A percentile compares a stretch with the other conserved stretches of the same genome.
Evolutionary conservation across 805 yeast species (phyloP).

Genomic region (Yarrowia sp.): DNA sequence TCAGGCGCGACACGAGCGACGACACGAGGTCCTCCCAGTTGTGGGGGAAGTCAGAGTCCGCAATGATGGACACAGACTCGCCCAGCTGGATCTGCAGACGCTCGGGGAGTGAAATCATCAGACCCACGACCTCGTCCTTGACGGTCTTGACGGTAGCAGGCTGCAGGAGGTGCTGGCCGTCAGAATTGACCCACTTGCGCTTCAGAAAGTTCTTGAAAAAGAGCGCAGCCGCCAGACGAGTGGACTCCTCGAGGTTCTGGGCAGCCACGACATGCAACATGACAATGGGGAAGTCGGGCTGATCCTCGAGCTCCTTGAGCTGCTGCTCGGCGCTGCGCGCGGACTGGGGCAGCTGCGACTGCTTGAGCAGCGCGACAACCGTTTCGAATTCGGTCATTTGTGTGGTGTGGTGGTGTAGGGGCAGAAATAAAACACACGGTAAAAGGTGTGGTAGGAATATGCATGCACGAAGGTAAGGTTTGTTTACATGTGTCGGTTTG

Average conservation of each 20-base stretch:
- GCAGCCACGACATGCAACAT: conserved; percentile 77
- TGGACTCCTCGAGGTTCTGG: conserved; percentile 49
- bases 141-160: conserved; percentile 61
- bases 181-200: conserved; percentile 86
- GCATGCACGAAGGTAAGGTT: neutral
- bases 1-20: conserved; percentile 60
- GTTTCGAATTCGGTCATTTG: conserved; percentile 18
- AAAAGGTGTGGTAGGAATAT: neutral
- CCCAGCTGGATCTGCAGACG: conserved; percentile 85
- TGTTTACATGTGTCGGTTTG: conserved; percentile 25
- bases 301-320: conserved; percentile 59
- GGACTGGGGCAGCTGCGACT: conserved; percentile 23
- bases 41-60: conserved; percentile 94
- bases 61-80: conserved; percentile 87
- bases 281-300: conserved; percentile 72
- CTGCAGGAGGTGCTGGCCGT: conserved; percentile 70
- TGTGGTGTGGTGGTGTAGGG: neutral
- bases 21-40: conserved; percentile 69
- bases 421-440: neutral
- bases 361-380: conserved; percentile 19
- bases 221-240: conserved; percentile 83
- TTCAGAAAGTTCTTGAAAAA: conserved; percentile 85
- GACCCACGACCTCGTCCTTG: conserved; percentile 73
- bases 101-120: conserved; percentile 80
- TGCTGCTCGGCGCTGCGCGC: conserved; percentile 49